These are phyloP conservation scores for Citrus hindsii DNA, from an alignment of 345 rosid genomes.

Conservation along the genomic window DNA sequence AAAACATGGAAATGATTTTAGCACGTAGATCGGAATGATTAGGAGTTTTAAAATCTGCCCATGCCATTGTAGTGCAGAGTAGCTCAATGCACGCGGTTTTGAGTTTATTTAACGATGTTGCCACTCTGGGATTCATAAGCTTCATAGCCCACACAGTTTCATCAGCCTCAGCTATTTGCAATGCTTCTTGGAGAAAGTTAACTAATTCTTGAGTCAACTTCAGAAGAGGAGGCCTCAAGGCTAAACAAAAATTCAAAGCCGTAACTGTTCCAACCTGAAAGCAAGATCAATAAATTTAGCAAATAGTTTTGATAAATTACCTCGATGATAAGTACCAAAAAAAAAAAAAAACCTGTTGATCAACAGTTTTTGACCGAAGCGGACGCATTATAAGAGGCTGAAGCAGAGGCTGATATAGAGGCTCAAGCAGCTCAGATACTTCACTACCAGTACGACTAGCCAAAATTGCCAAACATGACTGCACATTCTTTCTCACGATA, in stretches of 20 bases:
- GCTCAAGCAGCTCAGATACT: conserved; percentile 94
- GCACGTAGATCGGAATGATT: conserved; percentile 83
- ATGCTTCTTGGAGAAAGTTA: conserved; percentile 97
- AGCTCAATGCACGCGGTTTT: conserved; percentile 97
- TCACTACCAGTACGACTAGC: conserved; percentile 99
- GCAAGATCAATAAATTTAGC: conserved; percentile 24
- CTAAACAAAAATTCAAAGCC: conserved; percentile 92
- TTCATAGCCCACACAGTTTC: conserved; percentile 86
- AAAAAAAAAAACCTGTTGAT: conserved; percentile 70
- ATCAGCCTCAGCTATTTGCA: conserved; percentile 98
- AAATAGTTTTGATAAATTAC: conserved; percentile 15
- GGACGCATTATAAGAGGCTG: conserved; percentile 92
- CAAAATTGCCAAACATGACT: conserved; percentile 89
- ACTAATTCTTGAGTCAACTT: conserved; percentile 92
- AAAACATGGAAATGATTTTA: conserved; percentile 96
- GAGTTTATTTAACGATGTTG: conserved; percentile 77
- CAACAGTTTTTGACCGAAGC: conserved; percentile 88
- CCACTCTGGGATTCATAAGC: conserved; percentile 84
- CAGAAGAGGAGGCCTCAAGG: conserved; percentile 95
- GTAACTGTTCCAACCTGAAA: conserved; percentile 93
- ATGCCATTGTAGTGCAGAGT: conserved; percentile 96
- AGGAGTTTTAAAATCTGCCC: conserved; percentile 89
- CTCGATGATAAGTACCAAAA: neutral
- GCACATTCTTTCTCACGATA: conserved; percentile 90
- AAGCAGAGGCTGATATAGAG: conserved; percentile 75